phyloP scores from a whole-genome alignment of 441 rosid species.

The Isatis lusitanica region DNA sequence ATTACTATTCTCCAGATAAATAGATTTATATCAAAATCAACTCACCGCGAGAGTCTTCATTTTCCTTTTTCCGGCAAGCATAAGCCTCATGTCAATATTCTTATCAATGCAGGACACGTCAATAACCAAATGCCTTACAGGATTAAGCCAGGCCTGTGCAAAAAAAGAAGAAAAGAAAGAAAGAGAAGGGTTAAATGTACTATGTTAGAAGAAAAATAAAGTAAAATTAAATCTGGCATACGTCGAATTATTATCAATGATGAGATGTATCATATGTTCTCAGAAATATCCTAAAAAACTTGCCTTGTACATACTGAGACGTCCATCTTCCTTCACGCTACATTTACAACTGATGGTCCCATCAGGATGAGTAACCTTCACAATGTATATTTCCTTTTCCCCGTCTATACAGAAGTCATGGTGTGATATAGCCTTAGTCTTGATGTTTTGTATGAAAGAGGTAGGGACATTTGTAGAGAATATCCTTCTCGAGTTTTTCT shows the following conservation, averaged over 20 bases:
- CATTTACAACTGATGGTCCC: conserved; percentile 53
- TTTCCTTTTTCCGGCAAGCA: conserved; percentile 46
- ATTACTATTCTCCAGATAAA: neutral
- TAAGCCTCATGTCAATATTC: conserved; percentile 59
- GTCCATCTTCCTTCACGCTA: conserved; percentile 36
- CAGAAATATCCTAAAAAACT: conserved; percentile 3
- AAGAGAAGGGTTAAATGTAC: neutral
- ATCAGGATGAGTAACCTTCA: conserved; percentile 45
- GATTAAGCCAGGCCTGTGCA: conserved; percentile 46
- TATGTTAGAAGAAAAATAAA: neutral
- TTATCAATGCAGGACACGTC: conserved; percentile 59
- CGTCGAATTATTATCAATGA: neutral
- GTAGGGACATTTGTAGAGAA: conserved; percentile 52
- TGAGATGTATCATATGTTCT: neutral
- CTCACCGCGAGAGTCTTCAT: conserved; percentile 47
- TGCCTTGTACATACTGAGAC: conserved; percentile 49
- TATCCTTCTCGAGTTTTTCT: conserved; percentile 34
- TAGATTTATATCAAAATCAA: neutral
- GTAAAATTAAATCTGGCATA: too few species aligned
- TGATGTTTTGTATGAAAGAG: conserved; percentile 40
- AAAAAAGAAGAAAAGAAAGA: neutral
- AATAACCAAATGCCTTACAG: conserved; percentile 43
- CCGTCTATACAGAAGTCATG: conserved; percentile 41
- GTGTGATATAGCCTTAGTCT: conserved; percentile 36
- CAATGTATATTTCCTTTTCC: conserved; percentile 48